Percentiles rank a stretch among this genome's conserved stretches.
phyloP scores from a whole-genome alignment of 441 rosid genomes.

The California macrophylla region DNA sequence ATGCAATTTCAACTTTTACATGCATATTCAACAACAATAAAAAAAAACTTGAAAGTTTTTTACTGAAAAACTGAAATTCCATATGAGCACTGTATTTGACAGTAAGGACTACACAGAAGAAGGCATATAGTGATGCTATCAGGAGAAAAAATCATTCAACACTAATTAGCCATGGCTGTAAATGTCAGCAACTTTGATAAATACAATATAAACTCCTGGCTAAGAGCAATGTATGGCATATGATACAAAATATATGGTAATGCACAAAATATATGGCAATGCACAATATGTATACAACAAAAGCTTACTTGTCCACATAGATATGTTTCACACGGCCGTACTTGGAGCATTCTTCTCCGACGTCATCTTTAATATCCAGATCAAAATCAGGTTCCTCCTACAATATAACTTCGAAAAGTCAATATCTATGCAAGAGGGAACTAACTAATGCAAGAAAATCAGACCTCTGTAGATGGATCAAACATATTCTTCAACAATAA shows the following conservation, averaged over 20 bases:
- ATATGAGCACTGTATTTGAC: neutral
- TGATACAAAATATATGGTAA: neutral
- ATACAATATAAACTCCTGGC: neutral
- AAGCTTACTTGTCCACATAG: slow-evolving; percentile 66
- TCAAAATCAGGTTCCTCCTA: slow-evolving; percentile 83
- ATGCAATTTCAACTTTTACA: neutral
- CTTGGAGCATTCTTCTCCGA: slow-evolving; percentile 69
- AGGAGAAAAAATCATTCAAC: neutral
- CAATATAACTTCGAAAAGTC: slow-evolving; percentile 18
- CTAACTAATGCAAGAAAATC: slow-evolving; percentile 10
- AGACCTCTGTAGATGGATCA: slow-evolving; percentile 81
- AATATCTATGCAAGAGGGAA: slow-evolving; percentile 4
- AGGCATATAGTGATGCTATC: neutral
- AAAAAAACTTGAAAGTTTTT: neutral
- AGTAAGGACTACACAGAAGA: neutral
- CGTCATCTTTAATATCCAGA: slow-evolving; percentile 66
- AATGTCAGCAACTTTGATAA: neutral
- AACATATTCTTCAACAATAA: slow-evolving; percentile 79
- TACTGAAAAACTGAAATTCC: too few relatives aligned
- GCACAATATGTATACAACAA: neutral
- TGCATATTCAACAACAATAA: neutral
- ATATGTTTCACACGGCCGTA: slow-evolving; percentile 63
- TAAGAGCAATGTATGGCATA: neutral
- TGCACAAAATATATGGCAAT: neutral
- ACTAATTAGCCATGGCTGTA: neutral